Base-by-base conservation (phyloP, 495 filamentous ascomycete species). In the Aspergillus haitiensis region DNA sequence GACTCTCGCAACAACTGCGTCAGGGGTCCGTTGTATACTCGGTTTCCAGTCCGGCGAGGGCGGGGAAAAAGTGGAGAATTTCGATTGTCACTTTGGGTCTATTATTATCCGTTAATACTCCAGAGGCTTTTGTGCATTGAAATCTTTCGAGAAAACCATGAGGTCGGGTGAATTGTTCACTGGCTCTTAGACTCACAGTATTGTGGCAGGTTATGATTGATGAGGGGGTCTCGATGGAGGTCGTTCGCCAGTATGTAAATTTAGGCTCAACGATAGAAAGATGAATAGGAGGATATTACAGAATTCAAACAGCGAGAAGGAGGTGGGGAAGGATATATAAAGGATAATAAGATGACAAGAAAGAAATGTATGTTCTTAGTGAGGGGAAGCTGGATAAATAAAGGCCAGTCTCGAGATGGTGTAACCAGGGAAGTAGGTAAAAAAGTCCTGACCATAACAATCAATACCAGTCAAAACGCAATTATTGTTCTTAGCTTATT, bases 1-100 rank as follows among this genome's bases (percentile, higher is more conserved):
- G 40, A 15, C 3, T 48, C 48, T 52, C 45, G 42, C 37, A 46
- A 35, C 27, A 50, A 35, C n/a, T 49, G 35, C 47, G 44, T 56
- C 65, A 58, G 55, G 50, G 52, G 59, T 34, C 52, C 15, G 13
- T 51, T 31, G 35, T 56, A 45, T 45, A 52, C 55, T 59, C 62
- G 58, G 48, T 56, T 31, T 46, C 32, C 42, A 39, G 48, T 44
- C 51, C 47, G 52, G 54, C 27, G 9, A 37, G 64, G 54, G 63
- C 51, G 62, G 70, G 64, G 37, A 66, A 62, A 65, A 72, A 68
- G 68, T 72, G 70, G 70, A 64, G 67, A 54, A 60, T 37, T 47
- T 21, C 40, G 42, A 9, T 32, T 52, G 37, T 59, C 40, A 6
- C n/a, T 18, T 52, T 48, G 51, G 44, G 47, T 52, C 64, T 56